A percentile compares a stretch with the other conserved stretches of the same genome.
phyloP scores from a whole-genome alignment of 306 rosid species.

The Vicia faba region DNA sequence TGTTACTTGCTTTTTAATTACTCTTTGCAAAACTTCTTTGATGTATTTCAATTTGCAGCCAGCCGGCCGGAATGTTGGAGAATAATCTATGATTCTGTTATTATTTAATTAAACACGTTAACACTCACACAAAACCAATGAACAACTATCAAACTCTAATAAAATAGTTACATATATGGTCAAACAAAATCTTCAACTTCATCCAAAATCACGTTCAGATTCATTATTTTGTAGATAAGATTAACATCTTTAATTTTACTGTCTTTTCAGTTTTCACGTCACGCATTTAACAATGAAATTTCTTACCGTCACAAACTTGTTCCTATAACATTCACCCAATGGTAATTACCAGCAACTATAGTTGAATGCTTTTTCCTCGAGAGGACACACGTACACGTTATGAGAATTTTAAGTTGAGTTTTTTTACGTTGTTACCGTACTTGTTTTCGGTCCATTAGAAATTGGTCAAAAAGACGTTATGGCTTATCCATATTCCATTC shows the following conservation, averaged over 20 bases:
- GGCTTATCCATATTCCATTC: constrained; percentile 33
- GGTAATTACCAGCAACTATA: background rate
- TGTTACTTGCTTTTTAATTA: too few relatives aligned
- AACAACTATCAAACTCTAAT: constrained; percentile 3
- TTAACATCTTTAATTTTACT: constrained; percentile 23
- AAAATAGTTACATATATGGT: constrained; percentile 3
- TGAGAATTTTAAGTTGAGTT: background rate
- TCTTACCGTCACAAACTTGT: background rate
- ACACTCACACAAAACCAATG: constrained; percentile 13
- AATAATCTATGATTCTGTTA: background rate
- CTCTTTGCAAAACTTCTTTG: background rate
- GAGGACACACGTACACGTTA: background rate
- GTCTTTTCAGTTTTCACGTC: constrained; percentile 23
- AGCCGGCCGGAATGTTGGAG: constrained; percentile 30
- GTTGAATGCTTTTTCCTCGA: constrained; percentile 16
- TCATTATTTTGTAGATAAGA: constrained; percentile 37
- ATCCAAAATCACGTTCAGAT: constrained; percentile 2
- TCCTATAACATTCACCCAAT: background rate
- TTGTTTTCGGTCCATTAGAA: constrained; percentile 42
- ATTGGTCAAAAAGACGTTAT: constrained; percentile 17
- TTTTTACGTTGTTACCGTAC: constrained; percentile 23
- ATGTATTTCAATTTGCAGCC: constrained; percentile 31
- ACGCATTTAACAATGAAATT: constrained; percentile 12
- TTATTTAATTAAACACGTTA: background rate
- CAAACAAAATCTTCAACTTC: constrained; percentile 32